These are phyloP conservation scores for Linum tenue DNA, from an alignment of 345 rosid genomes.

Conservation along the genomic window DNA sequence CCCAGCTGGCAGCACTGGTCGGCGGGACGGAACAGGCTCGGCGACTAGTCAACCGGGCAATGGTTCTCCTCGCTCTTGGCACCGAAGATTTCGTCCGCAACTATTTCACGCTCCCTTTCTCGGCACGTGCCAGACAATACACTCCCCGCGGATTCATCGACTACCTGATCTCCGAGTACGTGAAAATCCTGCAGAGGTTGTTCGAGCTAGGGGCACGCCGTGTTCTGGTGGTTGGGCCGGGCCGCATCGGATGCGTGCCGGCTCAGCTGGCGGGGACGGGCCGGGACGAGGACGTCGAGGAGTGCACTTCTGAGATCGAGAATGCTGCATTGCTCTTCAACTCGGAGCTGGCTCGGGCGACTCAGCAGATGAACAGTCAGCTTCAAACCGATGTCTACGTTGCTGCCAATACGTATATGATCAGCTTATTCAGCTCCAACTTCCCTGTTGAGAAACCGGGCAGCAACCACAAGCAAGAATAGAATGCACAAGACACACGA, in stretches of 20 bases:
- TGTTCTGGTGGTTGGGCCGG: conserved; percentile 21
- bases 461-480: no score
- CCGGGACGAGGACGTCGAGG: neutral
- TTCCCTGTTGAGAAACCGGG: no score
- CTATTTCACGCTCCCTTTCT: conserved; percentile 66
- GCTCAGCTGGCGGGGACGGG: conserved; percentile 18
- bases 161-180: conserved; percentile 52
- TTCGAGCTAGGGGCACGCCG: conserved; percentile 17
- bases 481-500: no score
- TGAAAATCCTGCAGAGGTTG: conserved; percentile 30
- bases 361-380: conserved; percentile 5
- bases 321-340: conserved; percentile 15
- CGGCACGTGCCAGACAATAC: conserved; percentile 62
- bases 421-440: no score
- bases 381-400: conserved; percentile 13
- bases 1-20: conserved; percentile 35
- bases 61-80: conserved; percentile 56
- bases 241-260: conserved; percentile 18
- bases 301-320: conserved; percentile 12
- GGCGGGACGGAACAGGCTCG: conserved; percentile 31
- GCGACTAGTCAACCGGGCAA: conserved; percentile 37
- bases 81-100: conserved; percentile 77
- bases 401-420: conserved; percentile 12
- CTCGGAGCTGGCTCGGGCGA: conserved; percentile 13
- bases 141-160: conserved; percentile 44